Evolutionary conservation across 2,329 filamentous ascomycete species (phyloP).

Genomic region (Paraphoma chrysanthemicola): DNA sequence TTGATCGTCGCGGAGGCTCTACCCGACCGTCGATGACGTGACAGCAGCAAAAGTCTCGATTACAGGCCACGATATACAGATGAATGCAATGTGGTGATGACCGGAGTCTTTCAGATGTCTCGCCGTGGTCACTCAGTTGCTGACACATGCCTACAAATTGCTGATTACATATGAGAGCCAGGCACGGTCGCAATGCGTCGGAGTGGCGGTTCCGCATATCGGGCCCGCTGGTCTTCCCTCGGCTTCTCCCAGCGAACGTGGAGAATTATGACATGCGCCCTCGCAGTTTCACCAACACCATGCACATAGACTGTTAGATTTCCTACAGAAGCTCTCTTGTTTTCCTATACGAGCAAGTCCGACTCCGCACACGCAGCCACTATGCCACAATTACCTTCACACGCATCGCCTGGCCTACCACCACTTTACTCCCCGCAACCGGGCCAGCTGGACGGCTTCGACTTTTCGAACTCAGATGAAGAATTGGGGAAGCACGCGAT

Average conservation of each 20-base stretch:
- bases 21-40: neutral
- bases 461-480: slow-evolving; percentile 28
- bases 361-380: neutral
- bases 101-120: neutral
- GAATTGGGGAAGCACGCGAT: slow-evolving; percentile 26
- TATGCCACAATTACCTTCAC: slow-evolving; percentile 64
- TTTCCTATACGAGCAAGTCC: neutral
- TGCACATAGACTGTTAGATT: neutral
- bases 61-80: neutral
- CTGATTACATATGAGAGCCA: neutral
- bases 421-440: slow-evolving; percentile 63
- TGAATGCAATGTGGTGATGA: neutral
- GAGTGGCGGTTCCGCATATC: neutral
- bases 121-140: neutral
- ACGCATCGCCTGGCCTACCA: slow-evolving; percentile 59
- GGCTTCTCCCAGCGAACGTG: neutral
- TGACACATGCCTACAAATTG: neutral
- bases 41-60: neutral
- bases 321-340: neutral
- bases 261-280: neutral
- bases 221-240: slow-evolving; percentile 1
- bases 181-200: neutral
- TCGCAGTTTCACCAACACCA: neutral
- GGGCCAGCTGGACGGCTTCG: slow-evolving; percentile 51
- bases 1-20: slow-evolving; percentile 7